Percentiles rank a stretch among this genome's conserved stretches.
phyloP scores from a whole-genome alignment of 192 early-diverging fungal species.

The Chytriomyces hyalinus region DNA sequence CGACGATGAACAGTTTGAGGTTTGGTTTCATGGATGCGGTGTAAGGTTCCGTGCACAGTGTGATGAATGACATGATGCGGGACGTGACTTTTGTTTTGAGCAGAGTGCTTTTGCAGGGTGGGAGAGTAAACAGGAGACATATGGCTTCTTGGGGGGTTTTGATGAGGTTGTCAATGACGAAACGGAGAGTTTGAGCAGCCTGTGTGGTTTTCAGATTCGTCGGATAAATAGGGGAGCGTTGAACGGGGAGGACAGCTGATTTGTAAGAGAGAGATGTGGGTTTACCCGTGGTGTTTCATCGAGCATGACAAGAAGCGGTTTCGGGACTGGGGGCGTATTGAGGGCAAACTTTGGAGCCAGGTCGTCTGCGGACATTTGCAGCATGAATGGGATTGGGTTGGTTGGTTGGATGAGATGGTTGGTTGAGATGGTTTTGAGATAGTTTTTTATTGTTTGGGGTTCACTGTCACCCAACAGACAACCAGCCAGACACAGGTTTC shows the following conservation, averaged over 20 bases:
- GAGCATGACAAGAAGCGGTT: slow-evolving; percentile 19
- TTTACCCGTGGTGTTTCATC: slow-evolving; percentile 34
- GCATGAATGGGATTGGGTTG: no score
- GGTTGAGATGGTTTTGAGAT: no score
- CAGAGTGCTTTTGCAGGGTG: slow-evolving; percentile 17
- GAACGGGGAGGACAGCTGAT: no score
- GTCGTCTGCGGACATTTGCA: no score
- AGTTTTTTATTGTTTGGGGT: no score
- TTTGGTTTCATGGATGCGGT: not conserved
- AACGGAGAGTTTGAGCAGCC: slow-evolving; percentile 36
- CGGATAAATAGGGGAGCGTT: not conserved
- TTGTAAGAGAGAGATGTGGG: not conserved
- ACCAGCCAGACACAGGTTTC: no score
- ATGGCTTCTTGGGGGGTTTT: slow-evolving; percentile 7
- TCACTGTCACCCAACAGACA: no score
- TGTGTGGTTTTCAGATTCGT: not conserved
- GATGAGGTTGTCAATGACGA: slow-evolving; percentile 34
- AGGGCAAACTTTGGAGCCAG: no score
- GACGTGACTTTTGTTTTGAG: slow-evolving; percentile 25
- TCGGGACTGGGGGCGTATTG: not conserved
- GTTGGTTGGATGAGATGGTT: no score
- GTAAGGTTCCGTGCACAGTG: slow-evolving; percentile 18
- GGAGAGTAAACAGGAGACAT: slow-evolving; percentile 12
- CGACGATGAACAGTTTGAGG: slow-evolving; percentile 13
- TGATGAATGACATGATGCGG: slow-evolving; percentile 27